Evolutionary conservation across 257 asterid species (phyloP), one percentile per base, ranked within the genome.

Genomic region (Marsdenia floribunda): DNA sequence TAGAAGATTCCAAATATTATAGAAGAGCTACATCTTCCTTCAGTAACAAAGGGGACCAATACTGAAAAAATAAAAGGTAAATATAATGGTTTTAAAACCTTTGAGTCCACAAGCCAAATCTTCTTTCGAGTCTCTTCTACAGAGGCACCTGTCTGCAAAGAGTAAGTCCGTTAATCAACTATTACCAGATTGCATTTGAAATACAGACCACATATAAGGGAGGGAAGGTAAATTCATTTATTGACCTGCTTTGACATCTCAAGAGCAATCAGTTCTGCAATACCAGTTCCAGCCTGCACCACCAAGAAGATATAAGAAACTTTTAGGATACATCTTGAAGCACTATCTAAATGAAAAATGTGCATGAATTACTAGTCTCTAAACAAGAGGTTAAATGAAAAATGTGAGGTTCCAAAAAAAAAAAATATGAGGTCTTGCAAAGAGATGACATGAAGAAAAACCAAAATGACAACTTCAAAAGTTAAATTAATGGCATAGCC

Each of bases 201-300:
- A 47, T 11, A 54, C 37, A 61, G 29, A 63, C 47, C 77, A 76
- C 29, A 44, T 72, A 40, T 38, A 52, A 73, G 24, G 49, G 49
- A 49, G n/a, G 59, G 8, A 37, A 7, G 60, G 60, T 19, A 55
- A 73, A n/a, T n/a, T 29, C 53, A 18, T 16, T 18, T 26, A 63
- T 75, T 72, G 35, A 93, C 98, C 98, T 93, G 92, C 80, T 89
- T 93, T 57, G 98, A 91, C 67, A 93, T 91, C 85, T 91, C 95
- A 78, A 87, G 90, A 76, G 98, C 98, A 81, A 93, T 93, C 81
- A 93, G 93, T 82, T 93, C 97, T 35, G 98, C 98, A 60, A 93
- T 93, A 68, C 98, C 98, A 66, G 97, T 93, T 69, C 98, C 98
- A 80, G 98, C 98, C 98, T 93, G 88, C 82, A 82, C 75, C 57